phyloP scores from a whole-genome alignment of 352 stramenopile species.

The Phytophthora macrochlamydospora region DNA sequence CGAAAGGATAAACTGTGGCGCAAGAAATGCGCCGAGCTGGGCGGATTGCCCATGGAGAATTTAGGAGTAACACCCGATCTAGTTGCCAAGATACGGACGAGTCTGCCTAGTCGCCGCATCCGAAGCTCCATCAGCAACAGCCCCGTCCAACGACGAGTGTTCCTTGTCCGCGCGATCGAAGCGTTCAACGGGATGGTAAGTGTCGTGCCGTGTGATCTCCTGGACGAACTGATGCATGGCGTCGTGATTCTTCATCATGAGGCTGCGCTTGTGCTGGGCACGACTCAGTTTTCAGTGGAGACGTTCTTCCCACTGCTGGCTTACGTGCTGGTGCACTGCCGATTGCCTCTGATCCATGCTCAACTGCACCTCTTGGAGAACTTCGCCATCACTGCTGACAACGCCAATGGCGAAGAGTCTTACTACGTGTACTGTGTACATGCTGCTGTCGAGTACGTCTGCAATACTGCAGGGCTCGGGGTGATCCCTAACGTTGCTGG shows the following conservation, averaged over 20 bases:
- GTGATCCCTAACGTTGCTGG: constrained; percentile 3
- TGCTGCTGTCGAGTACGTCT: constrained; percentile 83
- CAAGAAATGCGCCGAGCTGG: constrained; percentile 69
- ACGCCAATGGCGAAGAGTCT: constrained; percentile 86
- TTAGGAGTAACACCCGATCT: constrained; percentile 57
- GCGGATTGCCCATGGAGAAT: constrained; percentile 71
- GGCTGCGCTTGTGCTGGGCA: constrained; percentile 84
- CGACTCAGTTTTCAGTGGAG: constrained; percentile 86
- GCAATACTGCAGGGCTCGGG: constrained; percentile 61
- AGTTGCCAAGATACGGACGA: constrained; percentile 63
- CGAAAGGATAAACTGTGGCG: constrained; percentile 87
- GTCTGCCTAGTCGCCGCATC: constrained; percentile 52
- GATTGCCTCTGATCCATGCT: constrained; percentile 72
- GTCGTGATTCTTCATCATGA: constrained; percentile 86
- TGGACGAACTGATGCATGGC: constrained; percentile 87
- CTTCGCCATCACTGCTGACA: constrained; percentile 79
- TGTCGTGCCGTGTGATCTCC: constrained; percentile 81
- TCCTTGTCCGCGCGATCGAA: constrained; percentile 70
- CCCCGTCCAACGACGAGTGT: constrained; percentile 44
- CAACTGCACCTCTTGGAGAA: constrained; percentile 86
- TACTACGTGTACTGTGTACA: constrained; percentile 92
- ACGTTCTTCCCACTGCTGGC: constrained; percentile 87
- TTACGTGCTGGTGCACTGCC: constrained; percentile 81
- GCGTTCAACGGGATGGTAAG: constrained; percentile 83
- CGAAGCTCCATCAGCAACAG: constrained; percentile 18